phyloP scores from a whole-genome alignment of 306 rosid genomes.

The Lathyrus sativus region DNA sequence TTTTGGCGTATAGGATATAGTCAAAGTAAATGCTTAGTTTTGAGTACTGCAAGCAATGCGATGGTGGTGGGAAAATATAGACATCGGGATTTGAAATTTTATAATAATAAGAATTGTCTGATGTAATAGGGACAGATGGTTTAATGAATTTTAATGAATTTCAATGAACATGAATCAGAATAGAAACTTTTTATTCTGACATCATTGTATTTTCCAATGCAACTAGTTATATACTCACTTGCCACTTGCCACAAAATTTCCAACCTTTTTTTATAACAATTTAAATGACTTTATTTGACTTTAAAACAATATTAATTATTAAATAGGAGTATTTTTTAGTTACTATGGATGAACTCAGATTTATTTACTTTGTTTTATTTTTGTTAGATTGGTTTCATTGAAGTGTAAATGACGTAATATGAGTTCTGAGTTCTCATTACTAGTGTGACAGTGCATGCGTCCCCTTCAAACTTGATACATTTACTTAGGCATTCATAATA shows the following conservation, averaged over 20 bases:
- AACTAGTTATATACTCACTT: not conserved
- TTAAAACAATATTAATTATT: too few relatives aligned
- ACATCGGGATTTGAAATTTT: slow-evolving; percentile 60
- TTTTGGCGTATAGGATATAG: slow-evolving; percentile 27
- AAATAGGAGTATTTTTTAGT: too few relatives aligned
- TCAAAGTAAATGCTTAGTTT: slow-evolving; percentile 31
- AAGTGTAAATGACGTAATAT: not conserved
- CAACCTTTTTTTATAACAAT: not conserved
- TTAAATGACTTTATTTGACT: too few relatives aligned
- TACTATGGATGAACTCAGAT: not conserved
- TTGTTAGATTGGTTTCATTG: not conserved
- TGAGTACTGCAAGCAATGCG: not conserved
- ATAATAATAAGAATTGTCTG: slow-evolving; percentile 39
- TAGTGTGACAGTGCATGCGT: slow-evolving; percentile 23
- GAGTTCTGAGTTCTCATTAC: slow-evolving; percentile 17
- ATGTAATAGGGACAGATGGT: slow-evolving; percentile 41
- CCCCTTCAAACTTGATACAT: slow-evolving; percentile 13
- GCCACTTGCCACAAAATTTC: slow-evolving; percentile 28
- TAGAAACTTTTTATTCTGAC: slow-evolving; percentile 49
- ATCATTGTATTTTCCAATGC: slow-evolving; percentile 52
- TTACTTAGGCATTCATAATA: slow-evolving; percentile 40
- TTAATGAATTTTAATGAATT: slow-evolving; percentile 38
- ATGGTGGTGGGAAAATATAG: slow-evolving; percentile 43
- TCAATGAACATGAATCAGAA: slow-evolving; percentile 38
- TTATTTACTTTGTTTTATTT: not conserved